Conservation (phyloP, 306 rosid species). For the Castanea sativa region DNA sequence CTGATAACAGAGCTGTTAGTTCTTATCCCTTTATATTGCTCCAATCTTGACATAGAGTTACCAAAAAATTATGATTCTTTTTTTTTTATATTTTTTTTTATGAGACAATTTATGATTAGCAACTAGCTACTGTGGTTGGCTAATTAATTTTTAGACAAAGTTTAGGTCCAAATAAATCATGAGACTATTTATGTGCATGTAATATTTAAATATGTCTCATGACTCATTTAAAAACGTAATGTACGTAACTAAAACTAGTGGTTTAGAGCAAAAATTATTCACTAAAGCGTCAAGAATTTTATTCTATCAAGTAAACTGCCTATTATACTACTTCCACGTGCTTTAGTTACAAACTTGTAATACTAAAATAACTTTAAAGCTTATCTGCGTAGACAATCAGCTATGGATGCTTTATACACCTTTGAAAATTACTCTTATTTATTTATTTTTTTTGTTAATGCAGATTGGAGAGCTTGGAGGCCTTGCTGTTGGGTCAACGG, state of each 20-base stretch:
- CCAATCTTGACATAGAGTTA: background rate
- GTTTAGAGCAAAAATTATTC: background rate
- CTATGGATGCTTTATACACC: background rate
- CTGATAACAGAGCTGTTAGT: conserved; percentile 79
- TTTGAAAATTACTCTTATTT: too few relatives aligned
- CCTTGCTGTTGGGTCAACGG: conserved; percentile 70
- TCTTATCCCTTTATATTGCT: background rate
- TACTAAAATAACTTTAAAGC: background rate
- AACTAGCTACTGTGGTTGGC: conserved; percentile 4
- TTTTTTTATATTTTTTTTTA: too few relatives aligned
- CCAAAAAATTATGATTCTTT: too few relatives aligned
- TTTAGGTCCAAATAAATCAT: too few relatives aligned
- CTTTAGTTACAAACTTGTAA: background rate
- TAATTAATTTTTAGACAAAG: background rate
- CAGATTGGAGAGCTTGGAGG: conserved; percentile 96
- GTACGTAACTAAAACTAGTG: too few relatives aligned
- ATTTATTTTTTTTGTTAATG: background rate
- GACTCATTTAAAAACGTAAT: too few relatives aligned
- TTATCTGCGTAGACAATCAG: background rate
- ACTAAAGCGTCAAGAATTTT: background rate
- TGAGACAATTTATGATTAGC: background rate
- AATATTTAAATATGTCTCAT: too few relatives aligned
- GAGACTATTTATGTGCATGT: too few relatives aligned
- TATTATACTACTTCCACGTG: background rate
- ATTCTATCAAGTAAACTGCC: background rate